Base-by-base conservation (phyloP, 768 basidiomycete genomes). In the Trametes coccinea region DNA sequence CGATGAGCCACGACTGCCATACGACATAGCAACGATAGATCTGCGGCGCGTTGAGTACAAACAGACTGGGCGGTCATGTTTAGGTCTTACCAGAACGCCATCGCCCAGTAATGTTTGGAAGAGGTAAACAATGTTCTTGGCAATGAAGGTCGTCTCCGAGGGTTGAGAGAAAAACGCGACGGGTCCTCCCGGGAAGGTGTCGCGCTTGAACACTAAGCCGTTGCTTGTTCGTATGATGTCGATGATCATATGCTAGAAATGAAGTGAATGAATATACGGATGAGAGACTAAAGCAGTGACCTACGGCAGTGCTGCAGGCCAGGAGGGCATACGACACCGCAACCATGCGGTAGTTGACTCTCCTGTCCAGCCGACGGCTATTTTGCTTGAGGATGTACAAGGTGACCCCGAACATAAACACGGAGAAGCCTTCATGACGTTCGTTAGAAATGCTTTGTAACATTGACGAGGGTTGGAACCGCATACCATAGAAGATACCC, bases 401-500 rank as follows among this genome's bases (percentile, higher is more conserved):
- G 0, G 73, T 72, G 2, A 63, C 65, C 13, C 67, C 64, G 57
- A 74, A 76, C 75, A 76, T 75, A 37, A 75, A 53, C 29, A 75
- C 40, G 2, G 75, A 76, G 56, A 76, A 73, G 0, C 75, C 75
- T 76, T 5, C 5, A 44, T 9, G 29, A 4, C 9, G 16, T 33
- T 16, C 8, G 27, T 54, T 7, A 54, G 27, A 30, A 9, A 1
- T 7, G 14, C 27, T 9, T 27, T 30, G 29, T 16, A 29, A 7
- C 10, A 29, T 17, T 17, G 6, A 27, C 31, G 39, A 4, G 7
- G 22, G 27, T 44, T 2, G 13, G 22, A 5, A 22, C 11, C 10
- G 10, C 53, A 57, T 37, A 66, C 71, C 69, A 63, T 70, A 70
- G 11, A 72, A 63, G 57, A 70, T 62, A 4, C 43, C 61, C 55